A percentile compares a stretch with the other conserved stretches of the same genome.
These are phyloP conservation scores for Craterostigma plantagineum DNA, from an alignment of 257 asterid species.

Conservation along the genomic window DNA sequence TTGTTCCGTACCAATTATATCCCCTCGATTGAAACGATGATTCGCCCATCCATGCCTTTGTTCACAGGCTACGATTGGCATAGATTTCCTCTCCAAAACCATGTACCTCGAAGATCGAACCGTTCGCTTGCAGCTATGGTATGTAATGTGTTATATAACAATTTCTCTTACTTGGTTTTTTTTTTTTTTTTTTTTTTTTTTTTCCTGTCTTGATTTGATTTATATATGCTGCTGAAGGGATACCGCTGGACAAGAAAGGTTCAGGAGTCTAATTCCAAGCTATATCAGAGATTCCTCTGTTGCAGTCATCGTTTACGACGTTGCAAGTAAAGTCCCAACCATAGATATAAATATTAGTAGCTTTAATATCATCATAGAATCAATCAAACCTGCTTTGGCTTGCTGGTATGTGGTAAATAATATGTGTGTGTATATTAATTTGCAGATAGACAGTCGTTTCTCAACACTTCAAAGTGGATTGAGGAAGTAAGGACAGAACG, in stretches of 20 bases:
- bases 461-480: neutral
- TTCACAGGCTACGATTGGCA: neutral
- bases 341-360: too few species aligned
- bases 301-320: conserved; percentile 36
- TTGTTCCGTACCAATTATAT: too few species aligned
- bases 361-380: too few species aligned
- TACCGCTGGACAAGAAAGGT: conserved; percentile 50
- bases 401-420: too few species aligned
- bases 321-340: too few species aligned
- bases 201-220: neutral
- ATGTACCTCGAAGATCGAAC: conserved; percentile 63
- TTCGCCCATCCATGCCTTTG: too few species aligned
- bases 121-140: conserved; percentile 42
- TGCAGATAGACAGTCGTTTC: neutral
- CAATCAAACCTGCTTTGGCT: too few species aligned
- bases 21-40: too few species aligned
- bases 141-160: neutral
- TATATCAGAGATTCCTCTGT: conserved; percentile 44
- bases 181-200: too few species aligned
- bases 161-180: too few species aligned
- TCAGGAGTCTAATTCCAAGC: conserved; percentile 11
- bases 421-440: too few species aligned
- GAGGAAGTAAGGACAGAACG: conserved; percentile 2
- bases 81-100: conserved; percentile 9
- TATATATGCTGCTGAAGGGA: too few species aligned